Evolutionary conservation across 345 rosid species (phyloP), one percentile per base, ranked within the genome.

Genomic region (Corchorus capsularis): DNA sequence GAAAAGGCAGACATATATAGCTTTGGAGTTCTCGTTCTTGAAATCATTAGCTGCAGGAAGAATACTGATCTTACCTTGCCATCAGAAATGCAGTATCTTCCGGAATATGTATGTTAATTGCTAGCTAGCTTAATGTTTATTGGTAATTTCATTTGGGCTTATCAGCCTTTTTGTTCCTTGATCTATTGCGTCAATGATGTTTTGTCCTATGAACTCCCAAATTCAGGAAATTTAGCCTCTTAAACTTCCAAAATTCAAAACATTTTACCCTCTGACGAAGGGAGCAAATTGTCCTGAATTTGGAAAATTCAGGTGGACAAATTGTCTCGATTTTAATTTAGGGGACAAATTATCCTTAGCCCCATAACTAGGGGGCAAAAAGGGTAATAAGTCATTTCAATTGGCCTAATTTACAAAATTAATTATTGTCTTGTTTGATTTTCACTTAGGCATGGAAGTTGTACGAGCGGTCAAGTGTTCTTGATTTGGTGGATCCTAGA

Each of bases 1-100:
- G 96, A 87, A 73, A 89, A 91, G 79, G 90, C 92, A 39, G 93
- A 91, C 77, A 89, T 89, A 19, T 91, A 91, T 68, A 88, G 93
- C 75, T 91, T 85, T 16, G 96, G 93, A 74, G 93, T 88, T 63
- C 87, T 91, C 13, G 65, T 87, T 77, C 87, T 89, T 0, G 96
- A 91, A 85, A 91, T 91, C 35, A 84, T 85, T 59, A 82, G 91
- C 82, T 71, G 89, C 84, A 79, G 90, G 79, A 91, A 80, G 69
- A 91, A 91, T 77, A 86, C 90, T 1, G 89, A 89, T 80, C 89
- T 86, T 27, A 82, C 72, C 15, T 70, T 91, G 64, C 85, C 89
- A 43, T 81, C 90, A 35, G 93, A 86, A 82, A 84, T 80, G 87
- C 95, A 91, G 68, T 91, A 91, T 69, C 91, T 91, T 34, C 93